Percentiles rank a stretch among this genome's conserved stretches.
These are phyloP conservation scores for Myochromella boudieri DNA, from an alignment of 768 basidiomycete species.

Conservation along the genomic window DNA sequence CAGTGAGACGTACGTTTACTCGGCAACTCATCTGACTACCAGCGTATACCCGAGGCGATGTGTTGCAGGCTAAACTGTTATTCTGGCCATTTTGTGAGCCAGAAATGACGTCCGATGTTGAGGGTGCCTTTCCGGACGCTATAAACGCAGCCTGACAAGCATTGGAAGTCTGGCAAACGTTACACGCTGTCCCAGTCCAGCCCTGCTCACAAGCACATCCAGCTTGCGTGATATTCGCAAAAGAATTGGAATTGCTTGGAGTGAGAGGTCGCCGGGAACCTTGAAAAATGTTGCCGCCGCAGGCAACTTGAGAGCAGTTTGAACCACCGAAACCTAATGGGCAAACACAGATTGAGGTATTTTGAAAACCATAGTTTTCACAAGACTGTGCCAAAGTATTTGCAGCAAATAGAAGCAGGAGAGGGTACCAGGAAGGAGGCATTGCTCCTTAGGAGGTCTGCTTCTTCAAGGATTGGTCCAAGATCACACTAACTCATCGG, in stretches of 20 bases:
- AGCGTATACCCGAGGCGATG: constrained; percentile 68
- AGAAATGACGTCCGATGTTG: constrained; percentile 26
- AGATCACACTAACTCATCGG: background rate
- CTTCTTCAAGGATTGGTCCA: background rate
- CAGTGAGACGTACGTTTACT: constrained; percentile 61
- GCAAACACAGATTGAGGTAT: constrained; percentile 66
- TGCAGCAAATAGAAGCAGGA: constrained; percentile 19
- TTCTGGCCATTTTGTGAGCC: constrained; percentile 43
- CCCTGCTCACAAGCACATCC: constrained; percentile 70
- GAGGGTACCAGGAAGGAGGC: constrained; percentile 8
- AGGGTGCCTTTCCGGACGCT: constrained; percentile 35
- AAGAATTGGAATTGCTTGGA: constrained; percentile 32
- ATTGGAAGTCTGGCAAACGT: constrained; percentile 67
- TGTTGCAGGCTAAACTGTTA: constrained; percentile 73
- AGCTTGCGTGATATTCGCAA: constrained; percentile 66
- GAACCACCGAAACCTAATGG: constrained; percentile 80
- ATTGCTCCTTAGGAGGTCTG: constrained; percentile 1
- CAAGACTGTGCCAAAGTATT: constrained; percentile 46
- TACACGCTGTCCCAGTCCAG: constrained; percentile 79
- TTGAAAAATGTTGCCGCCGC: constrained; percentile 82
- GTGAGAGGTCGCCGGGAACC: constrained; percentile 58
- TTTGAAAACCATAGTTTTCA: constrained; percentile 65
- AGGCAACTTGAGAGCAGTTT: constrained; percentile 67
- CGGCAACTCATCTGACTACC: constrained; percentile 83
- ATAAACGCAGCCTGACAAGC: constrained; percentile 70